Conservation (phyloP, 1,139 yeast species). For the Nematodospora anomalae region DNA sequence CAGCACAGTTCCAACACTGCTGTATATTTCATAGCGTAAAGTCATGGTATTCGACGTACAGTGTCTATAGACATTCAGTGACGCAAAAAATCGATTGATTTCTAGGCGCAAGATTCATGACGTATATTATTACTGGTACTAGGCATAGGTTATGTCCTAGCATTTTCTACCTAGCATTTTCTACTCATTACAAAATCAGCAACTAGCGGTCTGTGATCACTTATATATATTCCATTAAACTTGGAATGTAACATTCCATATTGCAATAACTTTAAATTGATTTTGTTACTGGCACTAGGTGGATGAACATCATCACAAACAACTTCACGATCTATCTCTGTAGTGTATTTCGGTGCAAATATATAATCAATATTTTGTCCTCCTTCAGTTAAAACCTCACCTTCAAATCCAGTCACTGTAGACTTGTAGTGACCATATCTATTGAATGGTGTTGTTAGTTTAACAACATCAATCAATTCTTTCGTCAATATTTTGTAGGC, state of each 20-base stretch:
- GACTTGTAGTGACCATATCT: slow-evolving; percentile 45
- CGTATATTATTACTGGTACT: no score
- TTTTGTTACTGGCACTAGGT: slow-evolving; percentile 12
- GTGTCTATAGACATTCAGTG: no score
- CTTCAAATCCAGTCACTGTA: slow-evolving; percentile 54
- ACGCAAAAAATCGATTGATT: no score
- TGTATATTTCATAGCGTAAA: no score
- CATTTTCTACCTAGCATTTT: background rate
- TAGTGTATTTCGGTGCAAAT: slow-evolving; percentile 39
- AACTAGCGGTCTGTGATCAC: slow-evolving; percentile 58
- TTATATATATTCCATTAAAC: slow-evolving; percentile 43
- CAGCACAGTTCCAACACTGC: no score
- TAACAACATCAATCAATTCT: slow-evolving; percentile 31
- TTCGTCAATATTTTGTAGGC: slow-evolving; percentile 42
- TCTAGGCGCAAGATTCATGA: no score
- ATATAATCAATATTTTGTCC: slow-evolving; percentile 52
- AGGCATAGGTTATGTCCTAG: no score
- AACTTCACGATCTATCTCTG: slow-evolving; percentile 20
- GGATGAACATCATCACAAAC: slow-evolving; percentile 19
- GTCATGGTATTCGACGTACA: no score
- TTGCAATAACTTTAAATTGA: slow-evolving; percentile 25
- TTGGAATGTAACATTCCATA: slow-evolving; percentile 51
- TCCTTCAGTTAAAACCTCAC: slow-evolving; percentile 28
- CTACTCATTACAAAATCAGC: slow-evolving; percentile 34
- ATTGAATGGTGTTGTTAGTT: slow-evolving; percentile 25